Evolutionary conservation across 495 filamentous ascomycete species (phyloP), one percentile per base, ranked within the genome.

Genomic region (Aspergillus avenaceus): DNA sequence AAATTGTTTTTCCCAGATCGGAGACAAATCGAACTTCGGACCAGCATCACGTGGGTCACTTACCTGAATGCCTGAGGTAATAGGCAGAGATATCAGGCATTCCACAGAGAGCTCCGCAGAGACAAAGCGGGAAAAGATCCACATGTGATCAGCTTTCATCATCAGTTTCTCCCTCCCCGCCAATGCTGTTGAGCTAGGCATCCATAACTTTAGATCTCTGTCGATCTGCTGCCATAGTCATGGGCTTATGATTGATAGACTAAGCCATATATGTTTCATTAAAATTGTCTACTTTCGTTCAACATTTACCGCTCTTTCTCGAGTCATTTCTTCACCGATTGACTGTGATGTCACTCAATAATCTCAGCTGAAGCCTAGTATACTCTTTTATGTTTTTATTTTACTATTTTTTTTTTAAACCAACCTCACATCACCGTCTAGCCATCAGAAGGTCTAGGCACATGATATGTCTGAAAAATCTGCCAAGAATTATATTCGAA

Each of bases 1-100:
- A 72, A 73, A 71, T 67, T 71, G 58, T 69, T 70, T 64, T 55
- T n/a, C n/a, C 41, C 53, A 55, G 53, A 52, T 46, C 47, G 45
- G 51, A 49, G 53, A 46, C 26, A 34, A 45, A 51, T 43, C 41
- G 29, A n/a, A 50, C 38, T 56, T 53, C 50, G 50, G 52, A 47
- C 44, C 11, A 12, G n/a, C 12, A 29, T 58, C 57, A 63, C 56
- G 50, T 60, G 56, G 26, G 26, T 9, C 22, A 13, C 7, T 6
- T 5, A 2, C 4, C 9, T 49, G 36, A 1, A 0, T 21, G 56
- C 60, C 60, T 63, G 36, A 47, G 8, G 31, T 23, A 19, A 13
- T 12, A 22, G 46, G 53, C 49, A 34, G 8, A 3, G 1, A 25
- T 0, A 31, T 50, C 42, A 50, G 47, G 53, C 53, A 34, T 14